Base-by-base conservation (phyloP, 805 yeast genomes). In the Yamadazyma laniorum region DNA sequence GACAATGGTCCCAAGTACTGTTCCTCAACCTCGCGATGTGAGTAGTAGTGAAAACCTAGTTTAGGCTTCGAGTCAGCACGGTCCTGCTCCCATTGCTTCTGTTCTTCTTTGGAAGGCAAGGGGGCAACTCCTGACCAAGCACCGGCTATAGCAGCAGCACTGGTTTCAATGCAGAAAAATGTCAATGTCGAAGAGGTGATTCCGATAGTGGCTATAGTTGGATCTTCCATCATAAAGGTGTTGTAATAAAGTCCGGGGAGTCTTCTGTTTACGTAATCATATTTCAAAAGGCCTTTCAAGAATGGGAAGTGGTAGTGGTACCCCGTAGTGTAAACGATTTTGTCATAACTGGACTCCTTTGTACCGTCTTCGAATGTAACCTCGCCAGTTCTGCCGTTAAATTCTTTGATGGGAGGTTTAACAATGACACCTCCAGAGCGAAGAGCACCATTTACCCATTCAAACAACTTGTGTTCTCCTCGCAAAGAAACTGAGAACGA, bases 101-200 rank as follows among this genome's bases (percentile, higher is more conserved):
- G 77, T 17, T 65, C 72, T 18, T 62, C 62, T 12, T 50, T 43
- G 0, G 65, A 29, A 1, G 81, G 80, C 18, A 75, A 50, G 8
- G 44, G 11, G 18, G 52, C 56, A 19, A 58, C 58, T 5, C 55
- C 55, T 2, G 77, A 61, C 77, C 79, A 77, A 3, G 74, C 71
- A n/a, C 81, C 81, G 12, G 78, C 76, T 34, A 77, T 58, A 0
- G 80, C 79, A n/a, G 77, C 72, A 1, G 79, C 75, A 32, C 65
- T 57, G 2, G 72, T 60, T 48, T 77, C 82, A 45, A 75, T 71
- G 12, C 72, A 63, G 35, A 72, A 71, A 59, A 74, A 75, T 44
- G 69, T 65, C 18, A 73, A 49, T 2, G 72, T 67, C 1, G 76
- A 65, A 2, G 70, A 49, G 12, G 73, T 56, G 6, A 61, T 58